Evolutionary conservation across 352 stramenopile genomes (phyloP).

Genomic region (Phytophthora nicotianae): DNA sequence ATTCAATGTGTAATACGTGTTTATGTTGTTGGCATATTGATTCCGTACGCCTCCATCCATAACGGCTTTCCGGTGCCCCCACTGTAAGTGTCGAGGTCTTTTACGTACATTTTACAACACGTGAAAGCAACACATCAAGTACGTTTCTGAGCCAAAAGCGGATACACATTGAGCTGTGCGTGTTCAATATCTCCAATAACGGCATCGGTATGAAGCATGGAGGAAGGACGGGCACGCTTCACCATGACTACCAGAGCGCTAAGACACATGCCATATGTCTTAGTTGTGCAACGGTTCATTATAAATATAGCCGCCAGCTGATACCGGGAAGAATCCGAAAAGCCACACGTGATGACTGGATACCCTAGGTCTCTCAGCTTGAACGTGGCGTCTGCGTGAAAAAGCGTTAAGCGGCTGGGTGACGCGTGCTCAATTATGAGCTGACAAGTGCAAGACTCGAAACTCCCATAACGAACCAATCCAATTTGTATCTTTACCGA

Average conservation of each 20-base stretch:
- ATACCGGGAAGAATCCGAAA: constrained; percentile 9
- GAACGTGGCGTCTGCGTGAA: constrained; percentile 11
- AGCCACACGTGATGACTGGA: constrained; percentile 19
- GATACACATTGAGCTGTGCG: constrained; percentile 4
- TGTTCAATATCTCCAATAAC: constrained; percentile 5
- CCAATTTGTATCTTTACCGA: constrained; percentile 10
- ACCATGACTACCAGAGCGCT: background rate
- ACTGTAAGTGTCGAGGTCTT: background rate
- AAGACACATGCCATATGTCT: constrained; percentile 21
- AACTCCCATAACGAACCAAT: constrained; percentile 6
- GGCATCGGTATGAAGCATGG: background rate
- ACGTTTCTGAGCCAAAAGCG: background rate
- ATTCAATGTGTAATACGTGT: constrained; percentile 1
- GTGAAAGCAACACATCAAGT: constrained; percentile 4
- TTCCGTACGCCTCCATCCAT: constrained; percentile 5
- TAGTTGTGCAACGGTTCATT: constrained; percentile 8
- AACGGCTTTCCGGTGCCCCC: background rate
- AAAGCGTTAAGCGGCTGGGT: background rate
- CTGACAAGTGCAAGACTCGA: constrained; percentile 5
- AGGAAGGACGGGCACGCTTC: background rate
- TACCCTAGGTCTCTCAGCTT: constrained; percentile 10
- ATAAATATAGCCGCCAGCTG: constrained; percentile 21
- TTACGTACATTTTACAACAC: background rate
- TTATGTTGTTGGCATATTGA: constrained; percentile 3
- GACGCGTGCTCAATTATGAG: constrained; percentile 3